Conservation (phyloP, 2,329 filamentous ascomycete species). For the Geoglossum cookeanum region DNA sequence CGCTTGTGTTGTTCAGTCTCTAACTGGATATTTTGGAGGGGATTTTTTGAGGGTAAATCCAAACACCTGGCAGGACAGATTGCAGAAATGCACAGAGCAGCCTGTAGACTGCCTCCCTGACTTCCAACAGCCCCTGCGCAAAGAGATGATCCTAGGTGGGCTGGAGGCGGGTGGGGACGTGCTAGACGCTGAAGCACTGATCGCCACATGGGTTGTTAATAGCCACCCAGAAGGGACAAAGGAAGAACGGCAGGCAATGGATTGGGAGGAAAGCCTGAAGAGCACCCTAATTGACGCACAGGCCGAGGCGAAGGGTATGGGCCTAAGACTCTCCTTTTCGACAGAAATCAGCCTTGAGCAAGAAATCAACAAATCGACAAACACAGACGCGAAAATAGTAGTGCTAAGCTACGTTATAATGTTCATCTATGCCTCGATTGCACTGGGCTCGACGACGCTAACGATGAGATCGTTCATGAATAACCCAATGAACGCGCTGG, state of each 20-base stretch:
- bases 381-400: slow-evolving; percentile 94
- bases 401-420: slow-evolving; percentile 95
- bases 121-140: slow-evolving; percentile 75
- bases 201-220: slow-evolving; percentile 87
- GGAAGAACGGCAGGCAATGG: slow-evolving; percentile 55
- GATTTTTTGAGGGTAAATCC: slow-evolving; percentile 42
- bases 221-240: slow-evolving; percentile 60
- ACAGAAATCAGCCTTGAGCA: slow-evolving; percentile 90
- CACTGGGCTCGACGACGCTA: slow-evolving; percentile 72
- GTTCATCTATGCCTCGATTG: slow-evolving; percentile 92
- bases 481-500: slow-evolving; percentile 67
- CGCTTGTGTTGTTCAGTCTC: slow-evolving; percentile 79
- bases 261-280: slow-evolving; percentile 73
- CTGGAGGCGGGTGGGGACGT: slow-evolving; percentile 47
- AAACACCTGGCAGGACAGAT: slow-evolving; percentile 49
- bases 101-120: slow-evolving; percentile 73
- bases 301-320: slow-evolving; percentile 55
- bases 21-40: slow-evolving; percentile 74
- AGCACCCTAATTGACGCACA: slow-evolving; percentile 58
- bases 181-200: slow-evolving; percentile 57
- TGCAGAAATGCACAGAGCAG: slow-evolving; percentile 55
- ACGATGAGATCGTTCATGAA: slow-evolving; percentile 57
- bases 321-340: slow-evolving; percentile 78
- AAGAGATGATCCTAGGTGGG: slow-evolving; percentile 70
- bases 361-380: slow-evolving; percentile 93